Conservation (phyloP, 2,329 filamentous ascomycete genomes). For the Phyllachora maydis region DNA sequence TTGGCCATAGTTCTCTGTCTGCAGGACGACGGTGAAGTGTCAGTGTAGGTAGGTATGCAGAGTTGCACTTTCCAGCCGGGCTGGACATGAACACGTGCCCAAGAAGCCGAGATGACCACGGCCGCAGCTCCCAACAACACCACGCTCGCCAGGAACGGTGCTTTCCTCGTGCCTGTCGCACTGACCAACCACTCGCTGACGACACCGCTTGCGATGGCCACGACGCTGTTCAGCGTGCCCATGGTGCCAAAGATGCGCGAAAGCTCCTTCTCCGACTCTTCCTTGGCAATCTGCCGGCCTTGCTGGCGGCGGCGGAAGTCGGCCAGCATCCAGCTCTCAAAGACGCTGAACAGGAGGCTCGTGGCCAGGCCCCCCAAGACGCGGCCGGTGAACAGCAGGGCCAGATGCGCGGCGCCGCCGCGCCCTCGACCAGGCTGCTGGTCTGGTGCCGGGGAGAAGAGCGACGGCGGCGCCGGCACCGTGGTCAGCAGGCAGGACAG, state of each 20-base stretch:
- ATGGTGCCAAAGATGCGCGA: conserved; percentile 27
- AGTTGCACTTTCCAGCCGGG: no score
- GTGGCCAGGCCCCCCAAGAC: conserved; percentile 31
- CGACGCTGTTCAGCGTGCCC: conserved; percentile 30
- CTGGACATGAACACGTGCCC: conserved; percentile 19
- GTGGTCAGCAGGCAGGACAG: conserved; percentile 23
- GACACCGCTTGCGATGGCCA: conserved; percentile 30
- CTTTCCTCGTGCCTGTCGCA: conserved; percentile 21
- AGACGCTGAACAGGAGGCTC: conserved; percentile 34
- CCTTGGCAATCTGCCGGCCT: conserved; percentile 14
- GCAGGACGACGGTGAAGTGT: no score
- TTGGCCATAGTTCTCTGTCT: conserved; percentile 31
- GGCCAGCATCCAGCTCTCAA: conserved; percentile 40
- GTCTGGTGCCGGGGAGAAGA: no score
- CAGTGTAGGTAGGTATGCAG: no score
- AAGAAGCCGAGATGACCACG: conserved; percentile 20
- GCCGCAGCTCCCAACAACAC: conserved; percentile 18
- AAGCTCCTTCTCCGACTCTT: no score
- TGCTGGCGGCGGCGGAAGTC: conserved; percentile 25
- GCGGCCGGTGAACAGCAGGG: conserved; percentile 30
- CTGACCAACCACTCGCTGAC: conserved; percentile 27
- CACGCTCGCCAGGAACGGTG: conserved; percentile 22
- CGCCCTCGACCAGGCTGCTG: no score
- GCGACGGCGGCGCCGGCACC: conserved; percentile 11
- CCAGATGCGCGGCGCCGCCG: no score